Conservation (phyloP, 2,329 filamentous ascomycete species). For the Aspergillus sergii region DNA sequence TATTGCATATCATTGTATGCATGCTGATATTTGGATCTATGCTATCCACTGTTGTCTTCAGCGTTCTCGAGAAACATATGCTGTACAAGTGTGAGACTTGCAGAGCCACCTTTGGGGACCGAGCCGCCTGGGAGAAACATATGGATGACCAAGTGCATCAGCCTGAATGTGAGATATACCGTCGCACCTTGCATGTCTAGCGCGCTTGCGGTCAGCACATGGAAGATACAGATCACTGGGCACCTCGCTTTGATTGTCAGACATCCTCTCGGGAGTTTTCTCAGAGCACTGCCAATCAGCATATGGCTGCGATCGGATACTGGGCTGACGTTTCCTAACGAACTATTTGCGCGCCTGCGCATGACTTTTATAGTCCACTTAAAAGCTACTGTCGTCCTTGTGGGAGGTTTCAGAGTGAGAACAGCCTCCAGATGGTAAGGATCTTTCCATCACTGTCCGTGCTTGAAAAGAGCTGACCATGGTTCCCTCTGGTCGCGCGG, state of each 20-base stretch:
- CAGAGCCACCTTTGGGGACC: slow-evolving; percentile 9
- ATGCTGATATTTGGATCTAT: too few relatives aligned
- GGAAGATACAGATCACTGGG: slow-evolving; percentile 22
- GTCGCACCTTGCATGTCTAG: slow-evolving; percentile 14
- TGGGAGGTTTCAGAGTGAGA: slow-evolving; percentile 34
- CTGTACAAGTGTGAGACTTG: slow-evolving; percentile 21
- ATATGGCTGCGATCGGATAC: slow-evolving; percentile 34
- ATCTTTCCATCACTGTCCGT: too few relatives aligned
- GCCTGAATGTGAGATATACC: slow-evolving; percentile 29
- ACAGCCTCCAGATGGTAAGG: slow-evolving; percentile 34
- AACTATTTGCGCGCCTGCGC: slow-evolving; percentile 25
- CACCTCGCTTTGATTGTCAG: slow-evolving; percentile 30
- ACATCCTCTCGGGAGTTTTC: slow-evolving; percentile 31
- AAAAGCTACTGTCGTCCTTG: slow-evolving; percentile 35
- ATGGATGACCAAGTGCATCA: slow-evolving; percentile 27
- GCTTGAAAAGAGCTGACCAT: too few relatives aligned
- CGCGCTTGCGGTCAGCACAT: slow-evolving; percentile 26
- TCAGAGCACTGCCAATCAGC: slow-evolving; percentile 27
- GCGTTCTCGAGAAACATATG: too few relatives aligned
- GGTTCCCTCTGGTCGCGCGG: too few relatives aligned
- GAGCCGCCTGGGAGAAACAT: slow-evolving; percentile 18
- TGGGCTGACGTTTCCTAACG: slow-evolving; percentile 24
- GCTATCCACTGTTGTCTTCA: too few relatives aligned
- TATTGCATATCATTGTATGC: too few relatives aligned
- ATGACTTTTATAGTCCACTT: slow-evolving; percentile 32